A percentile compares a stretch with the other conserved stretches of the same genome.
Evolutionary conservation across 495 filamentous ascomycete species (phyloP).

Genomic region (Aspergillus mulundensis): DNA sequence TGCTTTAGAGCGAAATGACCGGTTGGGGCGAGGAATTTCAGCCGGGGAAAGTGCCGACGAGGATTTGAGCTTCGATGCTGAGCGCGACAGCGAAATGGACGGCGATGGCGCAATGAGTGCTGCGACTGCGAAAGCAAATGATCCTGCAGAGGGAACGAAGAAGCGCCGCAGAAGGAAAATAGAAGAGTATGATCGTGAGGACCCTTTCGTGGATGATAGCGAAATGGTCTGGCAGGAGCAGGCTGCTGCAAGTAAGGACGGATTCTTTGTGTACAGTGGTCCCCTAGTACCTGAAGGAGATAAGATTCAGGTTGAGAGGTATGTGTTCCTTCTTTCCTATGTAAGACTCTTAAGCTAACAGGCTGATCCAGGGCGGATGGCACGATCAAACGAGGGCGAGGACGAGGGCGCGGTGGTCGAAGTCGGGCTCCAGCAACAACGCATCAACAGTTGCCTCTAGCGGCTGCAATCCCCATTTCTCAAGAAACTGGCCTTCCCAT

Average conservation of each 20-base stretch:
- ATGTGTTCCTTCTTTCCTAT: conserved; percentile 21
- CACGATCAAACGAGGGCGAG: conserved; percentile 72
- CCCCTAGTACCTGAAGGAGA: conserved; percentile 82
- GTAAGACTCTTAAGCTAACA: conserved; percentile 24
- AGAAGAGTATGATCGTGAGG: conserved; percentile 93
- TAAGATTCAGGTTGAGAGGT: conserved; percentile 79
- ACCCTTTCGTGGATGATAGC: conserved; percentile 96
- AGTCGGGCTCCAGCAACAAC: conserved; percentile 39
- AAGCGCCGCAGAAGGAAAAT: conserved; percentile 76
- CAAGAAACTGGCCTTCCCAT: conserved; percentile 49
- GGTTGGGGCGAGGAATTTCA: conserved; percentile 43
- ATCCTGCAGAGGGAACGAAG: conserved; percentile 56
- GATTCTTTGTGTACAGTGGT: conserved; percentile 85
- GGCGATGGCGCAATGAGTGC: conserved; percentile 78
- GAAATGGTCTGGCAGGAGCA: conserved; percentile 95
- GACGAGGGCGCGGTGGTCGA: conserved; percentile 59
- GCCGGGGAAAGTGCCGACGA: conserved; percentile 65
- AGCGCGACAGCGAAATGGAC: conserved; percentile 53
- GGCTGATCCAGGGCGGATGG: conserved; percentile 59
- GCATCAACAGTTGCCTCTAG: conserved; percentile 36
- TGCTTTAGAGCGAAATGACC: conserved; percentile 66
- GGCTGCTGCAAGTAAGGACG: conserved; percentile 87
- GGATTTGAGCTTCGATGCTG: conserved; percentile 40
- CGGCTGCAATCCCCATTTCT: conserved; percentile 39
- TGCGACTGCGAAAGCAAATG: conserved; percentile 44